A percentile compares a stretch with the other conserved stretches of the same genome.
Conservation (phyloP, 1,139 yeast species). For the Yamadazyma aaseri region DNA sequence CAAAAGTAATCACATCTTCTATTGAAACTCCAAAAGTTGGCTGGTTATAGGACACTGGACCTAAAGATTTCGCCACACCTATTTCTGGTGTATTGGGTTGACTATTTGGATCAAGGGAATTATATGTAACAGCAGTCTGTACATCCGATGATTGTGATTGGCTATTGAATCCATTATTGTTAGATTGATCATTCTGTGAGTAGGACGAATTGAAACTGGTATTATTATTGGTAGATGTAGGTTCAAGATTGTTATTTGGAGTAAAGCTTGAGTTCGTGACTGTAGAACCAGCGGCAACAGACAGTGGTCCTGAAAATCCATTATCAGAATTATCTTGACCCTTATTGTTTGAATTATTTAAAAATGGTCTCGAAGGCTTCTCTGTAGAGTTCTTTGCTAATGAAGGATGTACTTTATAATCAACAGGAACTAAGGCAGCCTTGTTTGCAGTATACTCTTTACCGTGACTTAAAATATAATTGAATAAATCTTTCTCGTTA, state of each 20-base stretch:
- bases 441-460: constrained; percentile 25
- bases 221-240: constrained; percentile 2
- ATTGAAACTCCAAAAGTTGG: constrained; percentile 81
- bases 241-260: not conserved
- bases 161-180: not conserved
- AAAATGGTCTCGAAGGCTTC: constrained; percentile 38
- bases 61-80: constrained; percentile 43
- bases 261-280: not conserved
- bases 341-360: constrained; percentile 21
- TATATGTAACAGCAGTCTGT: constrained; percentile 18
- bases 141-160: constrained; percentile 6
- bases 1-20: constrained; percentile 71
- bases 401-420: constrained; percentile 75
- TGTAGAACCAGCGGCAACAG: not conserved
- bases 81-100: constrained; percentile 24
- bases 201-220: constrained; percentile 2
- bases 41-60: constrained; percentile 31
- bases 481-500: constrained; percentile 78
- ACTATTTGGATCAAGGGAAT: constrained; percentile 41
- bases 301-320: not conserved
- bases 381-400: constrained; percentile 45
- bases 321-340: not conserved
- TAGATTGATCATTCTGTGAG: not conserved
- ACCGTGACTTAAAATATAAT: constrained; percentile 56
- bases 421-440: constrained; percentile 59